Percentiles rank a stretch among this genome's conserved stretches.
These are phyloP conservation scores for Pseudoneurospora amorphoporcata DNA, from an alignment of 495 filamentous ascomycete genomes.

Conservation along the genomic window DNA sequence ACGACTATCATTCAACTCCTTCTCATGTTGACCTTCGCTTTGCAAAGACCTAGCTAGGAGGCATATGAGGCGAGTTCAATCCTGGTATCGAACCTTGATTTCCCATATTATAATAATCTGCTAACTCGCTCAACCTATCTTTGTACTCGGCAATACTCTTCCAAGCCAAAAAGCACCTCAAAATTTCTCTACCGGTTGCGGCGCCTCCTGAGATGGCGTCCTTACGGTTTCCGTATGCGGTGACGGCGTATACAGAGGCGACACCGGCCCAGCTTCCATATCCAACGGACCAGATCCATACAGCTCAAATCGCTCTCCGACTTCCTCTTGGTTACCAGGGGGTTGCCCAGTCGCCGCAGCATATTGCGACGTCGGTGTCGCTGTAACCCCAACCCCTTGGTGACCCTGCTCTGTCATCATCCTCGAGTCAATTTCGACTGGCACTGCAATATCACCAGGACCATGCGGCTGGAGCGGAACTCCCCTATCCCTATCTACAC, in stretches of 20 bases:
- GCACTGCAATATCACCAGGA: slow-evolving; percentile 22
- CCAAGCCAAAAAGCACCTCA: not conserved
- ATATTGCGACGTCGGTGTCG: slow-evolving; percentile 22
- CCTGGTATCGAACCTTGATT: not conserved
- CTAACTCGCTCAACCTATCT: not conserved
- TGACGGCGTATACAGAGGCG: not conserved
- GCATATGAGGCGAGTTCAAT: not conserved
- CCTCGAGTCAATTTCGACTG: slow-evolving; percentile 26
- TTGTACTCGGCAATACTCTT: not conserved
- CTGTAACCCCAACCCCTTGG: slow-evolving; percentile 16
- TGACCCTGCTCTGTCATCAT: slow-evolving; percentile 8
- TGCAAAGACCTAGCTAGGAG: not conserved
- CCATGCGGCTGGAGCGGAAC: slow-evolving; percentile 20
- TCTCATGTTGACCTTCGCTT: not conserved
- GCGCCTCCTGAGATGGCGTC: not conserved
- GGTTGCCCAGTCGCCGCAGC: not conserved
- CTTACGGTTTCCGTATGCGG: not conserved
- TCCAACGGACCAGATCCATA: slow-evolving; percentile 11
- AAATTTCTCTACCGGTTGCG: not conserved
- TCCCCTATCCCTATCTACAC: slow-evolving; percentile 4
- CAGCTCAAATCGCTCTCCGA: slow-evolving; percentile 15
- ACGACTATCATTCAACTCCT: not conserved
- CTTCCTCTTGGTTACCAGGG: not conserved
- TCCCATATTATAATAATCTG: not conserved
- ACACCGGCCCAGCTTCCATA: not conserved